These are phyloP conservation scores for Citrus cavaleriei DNA, from an alignment of 345 rosid genomes.

Conservation along the genomic window DNA sequence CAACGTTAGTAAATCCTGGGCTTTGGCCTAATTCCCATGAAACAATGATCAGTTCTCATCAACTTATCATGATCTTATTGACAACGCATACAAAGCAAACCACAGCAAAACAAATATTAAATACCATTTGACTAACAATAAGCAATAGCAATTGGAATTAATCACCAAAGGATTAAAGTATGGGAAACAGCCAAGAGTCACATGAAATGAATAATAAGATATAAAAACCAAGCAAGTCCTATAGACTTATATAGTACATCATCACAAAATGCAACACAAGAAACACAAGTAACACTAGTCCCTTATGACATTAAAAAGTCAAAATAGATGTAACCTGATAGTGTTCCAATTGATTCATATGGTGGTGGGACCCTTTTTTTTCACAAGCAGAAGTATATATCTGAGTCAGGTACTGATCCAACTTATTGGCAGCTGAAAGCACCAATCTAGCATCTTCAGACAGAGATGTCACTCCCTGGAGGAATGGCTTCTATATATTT, in stretches of 20 bases:
- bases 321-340: constrained; percentile 51
- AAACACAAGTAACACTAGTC: not conserved
- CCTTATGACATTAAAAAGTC: not conserved
- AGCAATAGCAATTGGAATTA: not conserved
- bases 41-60: not conserved
- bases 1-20: not conserved
- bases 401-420: constrained; percentile 61
- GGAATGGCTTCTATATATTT: constrained; percentile 65
- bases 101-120: not conserved
- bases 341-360: constrained; percentile 45
- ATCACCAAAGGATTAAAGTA: not conserved
- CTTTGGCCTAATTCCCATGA: not conserved
- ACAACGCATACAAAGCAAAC: not conserved
- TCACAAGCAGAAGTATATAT: constrained; percentile 47
- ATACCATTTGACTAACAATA: not conserved
- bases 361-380: constrained; percentile 30
- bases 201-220: not conserved
- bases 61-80: not conserved
- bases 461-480: constrained; percentile 58
- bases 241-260: not conserved
- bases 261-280: not conserved
- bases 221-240: not conserved
- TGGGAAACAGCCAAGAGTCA: not conserved
- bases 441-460: constrained; percentile 75
- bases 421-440: constrained; percentile 71